phyloP scores from a whole-genome alignment of 75 land plant genomes.

The Cryptomeria japonica region DNA sequence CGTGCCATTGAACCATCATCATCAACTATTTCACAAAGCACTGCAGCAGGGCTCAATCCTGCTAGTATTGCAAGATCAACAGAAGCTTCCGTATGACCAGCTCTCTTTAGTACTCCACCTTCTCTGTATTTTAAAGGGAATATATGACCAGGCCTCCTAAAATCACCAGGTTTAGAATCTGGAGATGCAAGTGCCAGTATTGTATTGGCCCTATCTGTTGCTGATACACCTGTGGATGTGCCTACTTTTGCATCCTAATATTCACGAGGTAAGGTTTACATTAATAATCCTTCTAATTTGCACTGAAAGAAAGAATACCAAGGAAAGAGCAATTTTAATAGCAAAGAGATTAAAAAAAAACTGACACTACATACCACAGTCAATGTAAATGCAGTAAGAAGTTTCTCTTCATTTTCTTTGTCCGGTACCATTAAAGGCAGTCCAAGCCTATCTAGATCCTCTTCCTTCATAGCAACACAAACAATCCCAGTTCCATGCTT shows the following conservation, averaged over 20 bases:
- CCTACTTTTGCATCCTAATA: constrained; percentile 88
- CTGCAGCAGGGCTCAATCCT: constrained; percentile 81
- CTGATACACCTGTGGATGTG: constrained; percentile 98
- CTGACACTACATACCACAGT: constrained; percentile 72
- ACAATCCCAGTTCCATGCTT: constrained; percentile 97
- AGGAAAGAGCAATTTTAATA: background rate
- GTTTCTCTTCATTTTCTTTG: constrained; percentile 85
- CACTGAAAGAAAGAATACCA: background rate
- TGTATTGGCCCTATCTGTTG: constrained; percentile 82
- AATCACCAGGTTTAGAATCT: constrained; percentile 83
- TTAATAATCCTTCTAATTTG: background rate
- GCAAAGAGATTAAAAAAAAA: background rate
- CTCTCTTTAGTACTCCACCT: constrained; percentile 98
- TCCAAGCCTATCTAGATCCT: constrained; percentile 71
- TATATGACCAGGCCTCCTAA: constrained; percentile 92
- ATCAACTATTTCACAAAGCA: constrained; percentile 97
- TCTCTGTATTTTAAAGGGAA: constrained; percentile 96
- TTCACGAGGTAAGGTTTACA: background rate
- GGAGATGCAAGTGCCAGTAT: constrained; percentile 79
- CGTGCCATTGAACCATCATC: constrained; percentile 99
- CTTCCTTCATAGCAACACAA: constrained; percentile 94
- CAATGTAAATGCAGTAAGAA: constrained; percentile 87
- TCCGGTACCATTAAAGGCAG: constrained; percentile 83
- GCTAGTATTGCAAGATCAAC: constrained; percentile 89
- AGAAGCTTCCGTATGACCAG: constrained; percentile 99